A percentile compares a stretch with the other conserved stretches of the same genome.
phyloP scores from a whole-genome alignment of 768 basidiomycete genomes.

The Punctularia strigosozonata region DNA sequence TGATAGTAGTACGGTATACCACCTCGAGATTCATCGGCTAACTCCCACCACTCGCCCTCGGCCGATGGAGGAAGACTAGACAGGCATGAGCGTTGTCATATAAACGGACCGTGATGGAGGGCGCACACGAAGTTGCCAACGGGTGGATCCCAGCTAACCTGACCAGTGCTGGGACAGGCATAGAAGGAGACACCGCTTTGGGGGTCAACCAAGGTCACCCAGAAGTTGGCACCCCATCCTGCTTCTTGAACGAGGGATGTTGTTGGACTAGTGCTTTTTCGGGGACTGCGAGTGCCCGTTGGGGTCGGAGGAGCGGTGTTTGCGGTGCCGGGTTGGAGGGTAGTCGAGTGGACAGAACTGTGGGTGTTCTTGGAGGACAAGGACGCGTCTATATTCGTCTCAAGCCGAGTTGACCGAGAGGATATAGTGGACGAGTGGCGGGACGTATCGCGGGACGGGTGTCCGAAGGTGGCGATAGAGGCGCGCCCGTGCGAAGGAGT shows the following conservation, averaged over 20 bases:
- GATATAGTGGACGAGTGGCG: too few species aligned
- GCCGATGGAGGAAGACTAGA: slow-evolving; percentile 68
- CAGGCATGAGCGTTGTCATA: neutral
- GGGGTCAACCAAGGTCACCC: slow-evolving; percentile 90
- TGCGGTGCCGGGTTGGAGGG: too few species aligned
- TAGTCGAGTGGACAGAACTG: too few species aligned
- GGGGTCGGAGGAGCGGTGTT: too few species aligned
- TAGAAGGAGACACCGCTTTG: slow-evolving; percentile 65
- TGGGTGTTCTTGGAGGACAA: too few species aligned
- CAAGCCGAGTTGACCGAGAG: too few species aligned
- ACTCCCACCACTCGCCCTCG: slow-evolving; percentile 95
- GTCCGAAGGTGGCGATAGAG: too few species aligned
- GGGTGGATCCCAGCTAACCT: slow-evolving; percentile 91
- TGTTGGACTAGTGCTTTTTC: too few species aligned
- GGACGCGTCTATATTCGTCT: too few species aligned
- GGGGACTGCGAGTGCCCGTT: too few species aligned
- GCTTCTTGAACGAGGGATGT: slow-evolving; percentile 20
- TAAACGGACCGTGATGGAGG: slow-evolving; percentile 9
- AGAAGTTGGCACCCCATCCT: slow-evolving; percentile 84
- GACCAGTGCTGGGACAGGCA: slow-evolving; percentile 86
- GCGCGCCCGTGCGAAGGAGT: too few species aligned
- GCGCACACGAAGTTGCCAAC: slow-evolving; percentile 79
- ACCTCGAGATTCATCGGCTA: slow-evolving; percentile 71
- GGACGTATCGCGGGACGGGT: too few species aligned
- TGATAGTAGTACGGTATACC: slow-evolving; percentile 91